A percentile compares a stretch with the other conserved stretches of the same genome.
These are phyloP conservation scores for Umbelopsis sp. DNA, from an alignment of 192 early-diverging fungal genomes.

Conservation along the genomic window DNA sequence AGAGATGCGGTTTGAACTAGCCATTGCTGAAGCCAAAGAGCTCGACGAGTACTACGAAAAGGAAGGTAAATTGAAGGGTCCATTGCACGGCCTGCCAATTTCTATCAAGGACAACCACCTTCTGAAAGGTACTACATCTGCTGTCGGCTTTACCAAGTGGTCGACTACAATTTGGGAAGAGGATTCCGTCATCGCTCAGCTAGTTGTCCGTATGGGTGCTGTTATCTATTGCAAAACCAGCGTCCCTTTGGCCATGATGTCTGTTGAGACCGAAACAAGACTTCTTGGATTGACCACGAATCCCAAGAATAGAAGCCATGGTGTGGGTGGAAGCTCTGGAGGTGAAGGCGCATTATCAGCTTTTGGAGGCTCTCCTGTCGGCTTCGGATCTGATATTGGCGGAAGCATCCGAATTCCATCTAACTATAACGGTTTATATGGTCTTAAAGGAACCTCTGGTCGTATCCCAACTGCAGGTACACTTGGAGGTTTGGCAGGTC, in stretches of 20 bases:
- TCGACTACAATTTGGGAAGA: neutral
- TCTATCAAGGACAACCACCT: slow-evolving; percentile 7
- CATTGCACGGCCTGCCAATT: slow-evolving; percentile 2
- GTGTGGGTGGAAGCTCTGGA: slow-evolving; percentile 5
- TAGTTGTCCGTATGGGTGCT: neutral
- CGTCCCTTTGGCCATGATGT: slow-evolving; percentile 3
- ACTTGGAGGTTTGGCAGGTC: neutral
- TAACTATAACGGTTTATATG: neutral
- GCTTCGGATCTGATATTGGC: slow-evolving; percentile 5
- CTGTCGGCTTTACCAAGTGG: neutral
- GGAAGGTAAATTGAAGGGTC: slow-evolving; percentile 8
- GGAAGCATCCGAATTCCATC: slow-evolving; percentile 14
- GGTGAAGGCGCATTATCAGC: slow-evolving; percentile 6
- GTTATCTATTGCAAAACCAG: slow-evolving; percentile 3
- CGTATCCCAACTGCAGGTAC: neutral
- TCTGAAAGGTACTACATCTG: neutral
- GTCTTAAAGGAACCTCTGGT: neutral
- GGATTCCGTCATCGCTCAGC: neutral
- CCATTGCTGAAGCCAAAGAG: neutral
- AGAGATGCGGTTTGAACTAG: neutral
- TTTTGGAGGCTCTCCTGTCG: slow-evolving; percentile 11
- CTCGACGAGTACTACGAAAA: neutral
- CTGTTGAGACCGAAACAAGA: neutral
- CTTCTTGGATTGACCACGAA: neutral
- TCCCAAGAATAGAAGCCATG: slow-evolving; percentile 1